Conservation (phyloP, 768 basidiomycete species). For the Auriscalpium vulgare region DNA sequence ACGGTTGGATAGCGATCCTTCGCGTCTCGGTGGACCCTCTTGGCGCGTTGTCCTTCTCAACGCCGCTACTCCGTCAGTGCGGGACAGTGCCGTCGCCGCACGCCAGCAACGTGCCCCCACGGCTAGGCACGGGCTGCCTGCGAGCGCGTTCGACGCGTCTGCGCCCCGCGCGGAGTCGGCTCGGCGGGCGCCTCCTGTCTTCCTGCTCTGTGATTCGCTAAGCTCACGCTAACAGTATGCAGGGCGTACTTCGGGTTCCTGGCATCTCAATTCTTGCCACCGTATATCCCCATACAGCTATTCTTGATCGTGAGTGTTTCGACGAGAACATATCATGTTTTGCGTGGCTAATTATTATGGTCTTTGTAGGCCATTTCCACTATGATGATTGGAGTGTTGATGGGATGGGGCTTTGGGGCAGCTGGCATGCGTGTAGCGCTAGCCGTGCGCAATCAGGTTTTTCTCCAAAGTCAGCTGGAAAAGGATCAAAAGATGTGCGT, state of each 20-base stretch:
- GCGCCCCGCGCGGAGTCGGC: too few relatives aligned
- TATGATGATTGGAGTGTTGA: conserved; percentile 35
- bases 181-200: too few relatives aligned
- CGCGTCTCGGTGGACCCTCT: too few relatives aligned
- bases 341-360: neutral
- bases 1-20: too few relatives aligned
- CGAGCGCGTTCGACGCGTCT: too few relatives aligned
- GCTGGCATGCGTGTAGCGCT: conserved; percentile 46
- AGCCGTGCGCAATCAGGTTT: conserved; percentile 27
- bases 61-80: too few relatives aligned
- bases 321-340: conserved; percentile 3
- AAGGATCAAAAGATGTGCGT: conserved; percentile 16
- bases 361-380: conserved; percentile 30
- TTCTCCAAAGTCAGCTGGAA: conserved; percentile 21
- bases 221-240: neutral
- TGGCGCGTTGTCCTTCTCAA: too few relatives aligned
- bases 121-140: too few relatives aligned
- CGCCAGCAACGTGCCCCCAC: too few relatives aligned
- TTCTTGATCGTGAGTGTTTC: neutral
- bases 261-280: neutral
- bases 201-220: too few relatives aligned
- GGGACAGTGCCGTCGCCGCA: too few relatives aligned
- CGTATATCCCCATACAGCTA: neutral
- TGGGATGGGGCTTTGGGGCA: conserved; percentile 49
- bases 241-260: neutral